Evolutionary conservation across 2,329 filamentous ascomycete genomes (phyloP), one percentile per base, ranked within the genome.

Genomic region (Cadophora sp.): DNA sequence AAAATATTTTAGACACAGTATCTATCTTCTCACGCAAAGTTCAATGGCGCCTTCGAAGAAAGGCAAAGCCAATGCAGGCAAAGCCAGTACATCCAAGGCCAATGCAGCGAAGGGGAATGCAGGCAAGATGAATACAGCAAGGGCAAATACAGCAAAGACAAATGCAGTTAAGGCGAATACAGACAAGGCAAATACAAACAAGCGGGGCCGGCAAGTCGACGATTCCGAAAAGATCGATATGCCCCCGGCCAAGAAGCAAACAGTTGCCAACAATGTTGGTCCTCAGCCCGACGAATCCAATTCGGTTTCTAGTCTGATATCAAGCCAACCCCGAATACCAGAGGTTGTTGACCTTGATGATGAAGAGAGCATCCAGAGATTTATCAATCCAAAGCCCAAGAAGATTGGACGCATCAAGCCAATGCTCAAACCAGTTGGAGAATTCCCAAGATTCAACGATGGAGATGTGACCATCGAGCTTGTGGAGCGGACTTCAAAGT

Each of bases 381-480:
- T 7, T 4, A 18, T 18, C 14, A 33, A n/a, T 1, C 14, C n/a
- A 4, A 18, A 56, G n/a, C 9, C 33, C 4, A 39, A 39, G n/a
- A n/a, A 45, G 43, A 18, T 18, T 4, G n/a, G 4, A 45, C 3
- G 14, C 43, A 22, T 55, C 9, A 55, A 58, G 14, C 41, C 5
- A 13, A 36, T 64, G 4, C 1, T 41, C 18, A 43, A 20, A 30
- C 65, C 65, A 1, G 8, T 5, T 1, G 9, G 43, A n/a, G 36
- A 24, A 1, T 70, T 68, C 24, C 69, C 65, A 7, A 51, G 56
- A 16, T 71, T 71, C 27, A 30, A n/a, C 3, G 27, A 48, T 18
- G 67, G 66, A 4, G 62, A 69, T 63, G 62, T 69, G 11, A 59
- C 55, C 39, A 69, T 71, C 4, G 30, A 61, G 4, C 58, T 69